Percentiles rank a stretch among this genome's conserved stretches.
Evolutionary conservation across 768 basidiomycete species (phyloP).

Genomic region (Pleurotus tuoliensis): DNA sequence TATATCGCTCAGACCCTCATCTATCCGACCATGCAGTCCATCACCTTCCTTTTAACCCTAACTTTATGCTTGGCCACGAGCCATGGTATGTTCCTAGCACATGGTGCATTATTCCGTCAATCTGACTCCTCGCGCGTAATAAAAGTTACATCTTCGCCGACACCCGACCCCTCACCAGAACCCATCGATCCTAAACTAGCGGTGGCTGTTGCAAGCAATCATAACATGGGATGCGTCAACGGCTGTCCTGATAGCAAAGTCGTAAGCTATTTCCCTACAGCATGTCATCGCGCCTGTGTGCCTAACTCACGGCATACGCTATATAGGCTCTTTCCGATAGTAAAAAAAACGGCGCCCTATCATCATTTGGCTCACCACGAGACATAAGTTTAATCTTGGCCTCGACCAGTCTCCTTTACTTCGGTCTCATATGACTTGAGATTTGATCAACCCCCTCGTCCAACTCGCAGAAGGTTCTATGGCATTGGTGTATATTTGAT

Average conservation of each 20-base stretch:
- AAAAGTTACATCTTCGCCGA: slow-evolving; percentile 7
- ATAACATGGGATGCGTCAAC: slow-evolving; percentile 20
- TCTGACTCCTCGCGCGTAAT: background rate
- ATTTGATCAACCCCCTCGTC: no score
- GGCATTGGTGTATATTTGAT: no score
- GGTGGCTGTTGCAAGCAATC: slow-evolving; percentile 21
- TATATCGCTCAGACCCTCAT: background rate
- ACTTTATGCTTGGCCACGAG: background rate
- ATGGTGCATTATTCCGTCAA: background rate
- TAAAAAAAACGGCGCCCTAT: background rate
- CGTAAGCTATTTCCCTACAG: slow-evolving; percentile 12
- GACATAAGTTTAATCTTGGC: background rate
- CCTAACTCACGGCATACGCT: background rate
- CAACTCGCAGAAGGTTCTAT: background rate
- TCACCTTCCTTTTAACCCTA: background rate
- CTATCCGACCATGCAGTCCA: background rate
- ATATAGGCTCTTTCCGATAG: background rate
- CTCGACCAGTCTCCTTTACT: background rate
- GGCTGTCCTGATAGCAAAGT: slow-evolving; percentile 13
- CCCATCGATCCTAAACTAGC: slow-evolving; percentile 21
- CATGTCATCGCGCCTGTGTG: background rate
- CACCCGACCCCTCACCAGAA: slow-evolving; percentile 13
- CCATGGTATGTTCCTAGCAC: no score
- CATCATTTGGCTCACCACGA: background rate
- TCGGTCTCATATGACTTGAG: background rate